Percentiles rank a stretch among this genome's conserved stretches.
Conservation (phyloP, 495 filamentous ascomycete genomes). For the Astrothelium macrocarpum region DNA sequence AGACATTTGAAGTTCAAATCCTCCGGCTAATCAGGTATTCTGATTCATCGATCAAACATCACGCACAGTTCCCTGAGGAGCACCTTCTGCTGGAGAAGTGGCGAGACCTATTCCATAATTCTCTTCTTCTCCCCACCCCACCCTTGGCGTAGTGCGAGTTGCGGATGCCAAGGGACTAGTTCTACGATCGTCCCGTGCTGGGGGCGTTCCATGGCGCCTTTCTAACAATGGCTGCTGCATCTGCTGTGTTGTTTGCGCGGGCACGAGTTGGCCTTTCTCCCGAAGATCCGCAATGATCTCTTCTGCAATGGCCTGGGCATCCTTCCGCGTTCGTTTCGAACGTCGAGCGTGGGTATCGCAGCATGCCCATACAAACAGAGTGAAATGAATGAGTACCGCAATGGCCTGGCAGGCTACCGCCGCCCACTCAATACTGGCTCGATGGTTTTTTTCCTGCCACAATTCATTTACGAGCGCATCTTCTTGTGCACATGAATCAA, state of each 20-base stretch:
- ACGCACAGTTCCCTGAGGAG: neutral
- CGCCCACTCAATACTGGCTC: slow-evolving; percentile 7
- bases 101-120: neutral
- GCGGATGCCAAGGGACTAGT: neutral
- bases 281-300: slow-evolving; percentile 21
- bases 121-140: neutral
- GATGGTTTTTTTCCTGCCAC: slow-evolving; percentile 8
- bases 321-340: slow-evolving; percentile 22
- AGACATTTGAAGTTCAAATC: too few species aligned
- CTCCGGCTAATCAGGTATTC: too few species aligned
- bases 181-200: neutral
- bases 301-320: slow-evolving; percentile 18
- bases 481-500: slow-evolving; percentile 15
- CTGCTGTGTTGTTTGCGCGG: slow-evolving; percentile 1
- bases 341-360: slow-evolving; percentile 27
- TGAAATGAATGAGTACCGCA: slow-evolving; percentile 22
- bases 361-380: slow-evolving; percentile 32
- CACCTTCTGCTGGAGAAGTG: neutral
- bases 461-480: slow-evolving; percentile 19
- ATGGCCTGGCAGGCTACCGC: slow-evolving; percentile 12
- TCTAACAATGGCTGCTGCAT: neutral
- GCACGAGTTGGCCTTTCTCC: slow-evolving; percentile 14
- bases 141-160: neutral
- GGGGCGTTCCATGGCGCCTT: neutral
- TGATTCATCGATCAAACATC: neutral